phyloP scores from a whole-genome alignment of 2,329 filamentous ascomycete genomes.

The Fusarium fujikuroi region DNA sequence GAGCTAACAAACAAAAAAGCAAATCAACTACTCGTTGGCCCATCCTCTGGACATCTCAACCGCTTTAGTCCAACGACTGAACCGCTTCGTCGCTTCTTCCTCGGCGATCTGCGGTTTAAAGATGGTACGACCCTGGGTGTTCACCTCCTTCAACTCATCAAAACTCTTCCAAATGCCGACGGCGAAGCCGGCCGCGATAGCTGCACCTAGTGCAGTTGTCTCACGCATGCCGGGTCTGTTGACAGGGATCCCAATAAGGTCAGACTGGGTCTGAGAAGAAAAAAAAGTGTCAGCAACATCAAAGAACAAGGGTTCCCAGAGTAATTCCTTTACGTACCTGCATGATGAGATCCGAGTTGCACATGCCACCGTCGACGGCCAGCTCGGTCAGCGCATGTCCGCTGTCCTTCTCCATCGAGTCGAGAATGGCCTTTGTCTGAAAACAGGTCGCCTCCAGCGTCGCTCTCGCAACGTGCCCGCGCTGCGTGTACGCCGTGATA shows the following conservation, averaged over 20 bases:
- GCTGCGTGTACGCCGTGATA: conserved; percentile 80
- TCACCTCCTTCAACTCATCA: conserved; percentile 76
- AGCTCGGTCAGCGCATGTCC: conserved; percentile 77
- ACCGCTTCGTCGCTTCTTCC: conserved; percentile 70
- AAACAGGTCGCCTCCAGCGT: conserved; percentile 85
- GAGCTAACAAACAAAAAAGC: conserved; percentile 2
- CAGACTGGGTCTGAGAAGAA: conserved; percentile 72
- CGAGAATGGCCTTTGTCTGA: conserved; percentile 83
- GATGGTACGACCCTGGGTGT: conserved; percentile 73
- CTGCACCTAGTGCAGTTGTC: conserved; percentile 83
- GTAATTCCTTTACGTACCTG: conserved; percentile 55
- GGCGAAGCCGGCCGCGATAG: conserved; percentile 84
- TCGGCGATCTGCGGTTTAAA: conserved; percentile 74
- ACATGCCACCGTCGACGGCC: conserved; percentile 88
- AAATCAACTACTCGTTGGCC: conserved; percentile 53
- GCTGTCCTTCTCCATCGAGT: conserved; percentile 83
- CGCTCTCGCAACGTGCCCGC: conserved; percentile 80
- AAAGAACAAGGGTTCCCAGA: background rate
- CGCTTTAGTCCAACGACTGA: conserved; percentile 78
- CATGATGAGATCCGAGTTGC: conserved; percentile 83
- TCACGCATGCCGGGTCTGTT: conserved; percentile 84
- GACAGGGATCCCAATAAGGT: conserved; percentile 82
- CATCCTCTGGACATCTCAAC: conserved; percentile 84
- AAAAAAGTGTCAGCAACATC: background rate
- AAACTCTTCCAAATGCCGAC: conserved; percentile 79